phyloP scores from a whole-genome alignment of 2,329 filamentous ascomycete species.

The Fusarium lyarnte region DNA sequence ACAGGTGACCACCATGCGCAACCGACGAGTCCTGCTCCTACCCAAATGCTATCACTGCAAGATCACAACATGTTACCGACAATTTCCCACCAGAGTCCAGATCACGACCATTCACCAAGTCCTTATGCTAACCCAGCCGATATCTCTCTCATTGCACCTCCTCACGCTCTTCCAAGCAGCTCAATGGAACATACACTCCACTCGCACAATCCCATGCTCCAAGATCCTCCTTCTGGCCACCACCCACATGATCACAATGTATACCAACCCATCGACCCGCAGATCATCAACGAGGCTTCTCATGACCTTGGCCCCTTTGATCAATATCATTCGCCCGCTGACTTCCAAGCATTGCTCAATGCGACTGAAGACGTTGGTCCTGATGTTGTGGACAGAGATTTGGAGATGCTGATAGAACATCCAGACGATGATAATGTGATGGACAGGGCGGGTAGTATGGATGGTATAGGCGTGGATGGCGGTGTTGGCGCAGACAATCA shows the following conservation, averaged over 20 bases:
- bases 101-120: slow-evolving; percentile 45
- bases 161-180: slow-evolving; percentile 48
- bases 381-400: slow-evolving; percentile 58
- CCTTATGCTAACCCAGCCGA: slow-evolving; percentile 60
- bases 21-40: slow-evolving; percentile 19
- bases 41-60: slow-evolving; percentile 45
- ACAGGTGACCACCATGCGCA: slow-evolving; percentile 28
- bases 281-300: slow-evolving; percentile 58
- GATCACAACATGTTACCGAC: slow-evolving; percentile 42
- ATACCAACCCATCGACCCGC: slow-evolving; percentile 68
- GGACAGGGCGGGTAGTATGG: slow-evolving; percentile 30
- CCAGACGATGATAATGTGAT: slow-evolving; percentile 52
- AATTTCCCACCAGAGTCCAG: slow-evolving; percentile 40
- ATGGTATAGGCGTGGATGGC: slow-evolving; percentile 24
- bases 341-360: slow-evolving; percentile 65
- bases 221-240: slow-evolving; percentile 43
- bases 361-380: slow-evolving; percentile 54
- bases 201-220: slow-evolving; percentile 45
- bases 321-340: slow-evolving; percentile 55
- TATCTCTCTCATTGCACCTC: slow-evolving; percentile 56
- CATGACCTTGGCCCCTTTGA: slow-evolving; percentile 52
- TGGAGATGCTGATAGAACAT: slow-evolving; percentile 63
- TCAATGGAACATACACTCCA: slow-evolving; percentile 41
- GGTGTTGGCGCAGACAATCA: slow-evolving; percentile 18
- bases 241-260: slow-evolving; percentile 42